Base-by-base conservation (phyloP, 305 asterid species). In the Petunia hybrid region DNA sequence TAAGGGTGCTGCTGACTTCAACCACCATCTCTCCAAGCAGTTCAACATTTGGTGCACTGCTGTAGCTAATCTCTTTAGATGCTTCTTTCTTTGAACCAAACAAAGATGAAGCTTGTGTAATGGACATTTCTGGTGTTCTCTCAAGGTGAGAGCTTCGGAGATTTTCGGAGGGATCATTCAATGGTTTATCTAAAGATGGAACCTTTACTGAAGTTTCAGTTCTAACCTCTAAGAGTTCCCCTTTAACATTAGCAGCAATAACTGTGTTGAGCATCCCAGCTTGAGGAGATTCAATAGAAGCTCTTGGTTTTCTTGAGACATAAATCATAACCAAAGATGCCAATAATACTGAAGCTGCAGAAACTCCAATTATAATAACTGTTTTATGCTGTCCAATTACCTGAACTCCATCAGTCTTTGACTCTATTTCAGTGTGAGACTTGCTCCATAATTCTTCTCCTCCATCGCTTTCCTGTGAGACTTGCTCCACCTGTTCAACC, bases 21-120 rank as follows among this genome's bases (percentile, higher is more conserved):
- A 91, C 68, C 22, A 67, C 88, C 12, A 93, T 68, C 85, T 95
- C 98, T 45, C 94, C 93, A 2, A 95, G 88, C 84, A 95, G 81
- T 87, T 91, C 90, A 48, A 90, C 91, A 7, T 77, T 74, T 31
- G 95, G 95, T 0, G 91, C 86, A 39, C 82, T 56, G 80, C 80
- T 79, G 55, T 67, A 36, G 79, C 79, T 55, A 67, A 45, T 40
- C 55, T 67, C 85, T 79, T 64, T 38, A 2, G 84, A 7, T 71
- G 83, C 85, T 86, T 87, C 91, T 81, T 73, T 80, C 7, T 3
- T 38, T 4, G 80, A 14, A 57, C 42, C 84, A 63, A 69, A 39
- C 16, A 78, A 46, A 71, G 81, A 78, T 40, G 87, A 75, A 62
- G 88, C 86, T 83, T 22, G 56, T 53, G 56, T n/a, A 2, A 31